Percentiles rank a stretch among this genome's conserved stretches.
These are phyloP conservation scores for Eucalyptus pauciflora DNA, from an alignment of 345 rosid genomes.

Conservation along the genomic window DNA sequence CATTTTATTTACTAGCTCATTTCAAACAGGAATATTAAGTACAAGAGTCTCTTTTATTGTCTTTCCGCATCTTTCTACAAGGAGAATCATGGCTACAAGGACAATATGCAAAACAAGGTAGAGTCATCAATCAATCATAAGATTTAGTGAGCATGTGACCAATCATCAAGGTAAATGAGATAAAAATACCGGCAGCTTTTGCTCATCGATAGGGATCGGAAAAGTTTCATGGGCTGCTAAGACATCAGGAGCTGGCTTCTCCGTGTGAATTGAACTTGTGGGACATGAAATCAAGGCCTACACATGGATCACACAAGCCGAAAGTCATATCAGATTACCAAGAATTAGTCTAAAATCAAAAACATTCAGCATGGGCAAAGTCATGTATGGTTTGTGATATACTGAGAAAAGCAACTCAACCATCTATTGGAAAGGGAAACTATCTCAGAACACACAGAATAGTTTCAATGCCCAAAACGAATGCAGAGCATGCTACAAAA, in stretches of 20 bases:
- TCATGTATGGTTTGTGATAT: neutral
- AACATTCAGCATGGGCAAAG: neutral
- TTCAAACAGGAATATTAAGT: neutral
- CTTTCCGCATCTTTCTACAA: neutral
- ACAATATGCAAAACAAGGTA: neutral
- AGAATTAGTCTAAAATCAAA: neutral
- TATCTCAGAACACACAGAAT: neutral
- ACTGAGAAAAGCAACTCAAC: neutral
- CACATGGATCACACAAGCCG: neutral
- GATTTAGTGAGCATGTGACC: neutral
- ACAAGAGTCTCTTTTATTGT: neutral
- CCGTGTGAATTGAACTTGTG: conserved; percentile 44
- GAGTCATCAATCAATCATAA: neutral
- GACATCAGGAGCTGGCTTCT: conserved; percentile 42
- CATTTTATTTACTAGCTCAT: neutral
- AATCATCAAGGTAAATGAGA: neutral
- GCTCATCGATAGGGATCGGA: conserved; percentile 37
- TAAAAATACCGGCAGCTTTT: conserved; percentile 29
- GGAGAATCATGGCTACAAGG: neutral
- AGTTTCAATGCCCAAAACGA: neutral
- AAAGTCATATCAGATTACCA: neutral
- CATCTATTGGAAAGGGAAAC: neutral
- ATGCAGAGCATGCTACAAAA: neutral
- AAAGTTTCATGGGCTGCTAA: conserved; percentile 43
- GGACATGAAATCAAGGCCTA: conserved; percentile 62